phyloP scores from a whole-genome alignment of 768 basidiomycete genomes.

The Holtermannia corniformis region DNA sequence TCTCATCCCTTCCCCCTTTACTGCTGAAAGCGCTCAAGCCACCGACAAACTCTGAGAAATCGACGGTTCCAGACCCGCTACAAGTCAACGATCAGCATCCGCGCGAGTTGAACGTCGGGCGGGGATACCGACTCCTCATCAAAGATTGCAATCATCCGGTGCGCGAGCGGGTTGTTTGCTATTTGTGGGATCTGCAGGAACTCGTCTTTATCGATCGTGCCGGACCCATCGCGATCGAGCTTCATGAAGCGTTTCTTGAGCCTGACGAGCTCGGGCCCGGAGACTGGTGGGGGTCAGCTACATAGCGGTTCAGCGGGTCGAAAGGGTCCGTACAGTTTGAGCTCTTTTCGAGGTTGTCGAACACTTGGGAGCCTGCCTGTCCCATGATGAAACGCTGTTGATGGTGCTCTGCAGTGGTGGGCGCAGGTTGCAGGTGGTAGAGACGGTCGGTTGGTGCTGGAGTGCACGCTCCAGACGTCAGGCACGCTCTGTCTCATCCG shows the following conservation, averaged over 20 bases:
- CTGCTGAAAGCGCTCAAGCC: conserved; percentile 96
- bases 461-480: background rate
- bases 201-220: conserved; percentile 96
- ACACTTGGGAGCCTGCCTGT: conserved; percentile 65
- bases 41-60: conserved; percentile 98
- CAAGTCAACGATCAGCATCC: background rate
- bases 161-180: conserved; percentile 91
- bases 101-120: background rate
- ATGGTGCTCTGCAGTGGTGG: too few relatives aligned
- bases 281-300: conserved; percentile 54
- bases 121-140: conserved; percentile 79
- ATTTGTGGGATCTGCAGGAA: conserved; percentile 99
- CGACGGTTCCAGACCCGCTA: conserved; percentile 95
- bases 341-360: conserved; percentile 94
- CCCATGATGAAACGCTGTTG: conserved; percentile 37
- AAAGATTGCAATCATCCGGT: conserved; percentile 98
- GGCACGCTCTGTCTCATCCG: too few relatives aligned
- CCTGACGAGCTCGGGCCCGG: conserved; percentile 81
- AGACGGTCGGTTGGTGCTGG: background rate
- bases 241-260: conserved; percentile 99
- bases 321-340: conserved; percentile 77
- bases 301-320: background rate
- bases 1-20: conserved; percentile 92
- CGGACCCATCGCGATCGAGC: conserved; percentile 94
- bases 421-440: too few relatives aligned